Evolutionary conservation across 2,329 filamentous ascomycete genomes (phyloP), one percentile per base, ranked within the genome.

Genomic region (Escovopsis sp.): DNA sequence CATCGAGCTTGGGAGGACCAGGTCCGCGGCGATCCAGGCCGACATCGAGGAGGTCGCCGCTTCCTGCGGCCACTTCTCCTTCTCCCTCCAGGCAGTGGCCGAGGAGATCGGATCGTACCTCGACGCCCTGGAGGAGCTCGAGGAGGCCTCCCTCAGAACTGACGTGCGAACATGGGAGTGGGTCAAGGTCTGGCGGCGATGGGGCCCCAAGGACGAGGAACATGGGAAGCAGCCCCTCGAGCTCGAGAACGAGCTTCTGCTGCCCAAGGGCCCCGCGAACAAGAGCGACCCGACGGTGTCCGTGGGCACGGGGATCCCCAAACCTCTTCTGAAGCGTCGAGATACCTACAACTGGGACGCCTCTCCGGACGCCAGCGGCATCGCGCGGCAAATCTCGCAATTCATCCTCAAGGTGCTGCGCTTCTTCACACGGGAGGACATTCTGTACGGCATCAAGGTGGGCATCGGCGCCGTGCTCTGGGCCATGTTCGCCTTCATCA

Each of bases 41-140:
- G 90, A 96, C 54, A 86, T 94, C 38, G 90, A 98, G 54, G 90
- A 98, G 56, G 87, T 96, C 10, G 87, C 88, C 28, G 88, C 90
- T n/a, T 92, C 87, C 38, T 98, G 90, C 50, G 88, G 90, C 0
- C 87, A 96, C 56, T 98, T 96, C 52, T 88, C 83, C 51, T 94
- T 90, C 53, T 92, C 82, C 30, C 64, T 98, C 18, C 73, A 90
- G 42, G 82, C 90, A 45, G 88, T 96, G 50, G 87, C 85, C 0
- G 83, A 93, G 51, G 86, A 94, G 50, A 81, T 93, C 61, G 75
- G 83, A 44, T 72, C 71, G 11, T 90, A 93, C 46, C 58, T 98
- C 31, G 75, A 84, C 35, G 77, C 90, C 1, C 61, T 98, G 4
- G 85, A 94, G 49, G 83, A 94, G 29, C 59, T 96, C 28, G 87